Base-by-base conservation (phyloP, 176 grass and related monocot species). In the Carex myosuroides region DNA sequence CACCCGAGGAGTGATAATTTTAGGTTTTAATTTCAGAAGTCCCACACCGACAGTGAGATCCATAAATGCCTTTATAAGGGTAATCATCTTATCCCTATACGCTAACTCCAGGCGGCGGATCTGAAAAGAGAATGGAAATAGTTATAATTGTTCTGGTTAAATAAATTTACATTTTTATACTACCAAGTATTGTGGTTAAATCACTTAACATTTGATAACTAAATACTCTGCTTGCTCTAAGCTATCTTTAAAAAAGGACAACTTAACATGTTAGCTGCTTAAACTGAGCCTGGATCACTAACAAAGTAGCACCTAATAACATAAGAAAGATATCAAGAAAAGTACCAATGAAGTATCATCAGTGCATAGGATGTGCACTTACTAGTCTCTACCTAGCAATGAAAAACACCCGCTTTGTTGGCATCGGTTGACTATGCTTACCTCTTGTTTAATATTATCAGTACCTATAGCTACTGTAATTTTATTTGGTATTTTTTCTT, bases 31-130 rank as follows among this genome's bases (percentile, higher is more conserved):
- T 52, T 83, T 83, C 13, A 83, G 20, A 52, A 83, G 81, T 29
- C 60, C 81, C 8, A 83, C n/a, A 29, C 81, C 81, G 6, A 83
- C 42, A 29, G 29, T 54, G 7, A 83, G 42, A 53, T 83, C 81
- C 81, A 69, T 69, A 2, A 62, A 53, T 32, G 81, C 64, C 61
- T 83, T 83, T 18, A 66, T 30, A 53, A 83, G 4, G 1, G 81
- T 66, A 18, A 83, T 9, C 32, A 69, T 21, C 17, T 66, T 83
- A 54, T 83, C 81, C 64, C 81, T 83, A 44, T 83, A 83, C 22
- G 9, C 18, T 9, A 55, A 13, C 55, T 83, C 81, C 39, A 83
- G 24, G 29, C 61, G 61, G 0, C 81, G 58, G 62, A 66, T 46
- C 81, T 83, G 42, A 66, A 81, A 64, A 21, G 6, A 57, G 73